Conservation (phyloP, 257 asterid species). For the Prunella vulgaris region DNA sequence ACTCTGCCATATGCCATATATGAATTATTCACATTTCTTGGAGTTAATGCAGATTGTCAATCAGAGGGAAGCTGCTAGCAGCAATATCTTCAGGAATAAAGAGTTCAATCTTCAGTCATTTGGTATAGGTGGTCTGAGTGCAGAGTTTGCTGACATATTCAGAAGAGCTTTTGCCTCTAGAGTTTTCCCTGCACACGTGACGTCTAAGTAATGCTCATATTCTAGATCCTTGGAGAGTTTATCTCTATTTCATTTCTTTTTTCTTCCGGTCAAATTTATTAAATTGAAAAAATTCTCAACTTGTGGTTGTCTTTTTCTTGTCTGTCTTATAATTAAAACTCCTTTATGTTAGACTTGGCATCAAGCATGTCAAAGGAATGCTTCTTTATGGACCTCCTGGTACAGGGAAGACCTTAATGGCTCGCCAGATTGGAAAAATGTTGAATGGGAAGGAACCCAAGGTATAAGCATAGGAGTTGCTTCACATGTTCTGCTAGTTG, state of each 20-base stretch:
- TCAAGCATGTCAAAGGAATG: slow-evolving; percentile 99
- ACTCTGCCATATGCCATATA: slow-evolving; percentile 10
- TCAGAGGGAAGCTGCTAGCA: slow-evolving; percentile 96
- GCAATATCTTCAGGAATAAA: slow-evolving; percentile 85
- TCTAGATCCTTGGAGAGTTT: slow-evolving; percentile 12
- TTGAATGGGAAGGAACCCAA: slow-evolving; percentile 97
- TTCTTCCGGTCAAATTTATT: background rate
- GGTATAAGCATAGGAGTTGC: slow-evolving; percentile 40
- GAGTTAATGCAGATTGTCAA: slow-evolving; percentile 70
- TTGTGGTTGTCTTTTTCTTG: slow-evolving; percentile 19
- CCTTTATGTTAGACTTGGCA: slow-evolving; percentile 66
- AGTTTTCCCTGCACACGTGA: slow-evolving; percentile 95
- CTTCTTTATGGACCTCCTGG: slow-evolving; percentile 99
- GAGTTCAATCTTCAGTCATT: slow-evolving; percentile 89
- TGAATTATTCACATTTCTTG: slow-evolving; percentile 20
- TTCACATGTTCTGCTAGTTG: slow-evolving; percentile 12
- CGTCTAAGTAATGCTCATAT: slow-evolving; percentile 66
- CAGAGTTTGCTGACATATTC: slow-evolving; percentile 93
- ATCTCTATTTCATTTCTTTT: slow-evolving; percentile 16
- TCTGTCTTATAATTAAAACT: slow-evolving; percentile 15
- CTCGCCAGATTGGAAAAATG: slow-evolving; percentile 99
- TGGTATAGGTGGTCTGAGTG: slow-evolving; percentile 97
- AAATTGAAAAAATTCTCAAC: background rate
- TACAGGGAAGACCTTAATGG: slow-evolving; percentile 98
- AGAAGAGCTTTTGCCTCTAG: slow-evolving; percentile 99